phyloP scores from a whole-genome alignment of 1,139 yeast genomes.

The Candida tetrigidarum region DNA sequence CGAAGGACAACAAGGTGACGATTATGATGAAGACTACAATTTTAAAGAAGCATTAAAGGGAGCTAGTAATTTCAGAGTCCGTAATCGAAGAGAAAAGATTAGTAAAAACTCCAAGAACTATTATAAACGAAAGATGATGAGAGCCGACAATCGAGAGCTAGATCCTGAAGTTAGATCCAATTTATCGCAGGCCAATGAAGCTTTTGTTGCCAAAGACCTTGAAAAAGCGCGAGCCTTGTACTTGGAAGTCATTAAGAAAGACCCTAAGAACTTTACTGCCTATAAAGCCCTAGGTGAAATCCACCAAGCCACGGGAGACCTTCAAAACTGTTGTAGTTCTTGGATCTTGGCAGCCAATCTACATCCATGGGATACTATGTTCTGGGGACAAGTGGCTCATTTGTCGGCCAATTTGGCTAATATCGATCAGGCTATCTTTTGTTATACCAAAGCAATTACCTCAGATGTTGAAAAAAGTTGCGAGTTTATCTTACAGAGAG shows the following conservation, averaged over 20 bases:
- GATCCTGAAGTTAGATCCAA: slow-evolving; percentile 73
- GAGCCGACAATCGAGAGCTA: slow-evolving; percentile 47
- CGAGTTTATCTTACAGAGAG: slow-evolving; percentile 60
- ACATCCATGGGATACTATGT: slow-evolving; percentile 74
- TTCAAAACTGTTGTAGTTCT: slow-evolving; percentile 75
- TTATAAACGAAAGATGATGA: slow-evolving; percentile 37
- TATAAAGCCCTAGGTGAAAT: slow-evolving; percentile 88
- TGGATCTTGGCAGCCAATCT: slow-evolving; percentile 87
- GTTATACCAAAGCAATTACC: slow-evolving; percentile 75
- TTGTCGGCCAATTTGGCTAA: slow-evolving; percentile 74
- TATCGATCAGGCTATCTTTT: slow-evolving; percentile 78
- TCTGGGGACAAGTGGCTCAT: slow-evolving; percentile 87
- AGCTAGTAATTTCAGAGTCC: slow-evolving; percentile 61
- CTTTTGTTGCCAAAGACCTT: slow-evolving; percentile 69
- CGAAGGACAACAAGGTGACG: slow-evolving; percentile 27
- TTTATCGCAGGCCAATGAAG: slow-evolving; percentile 77
- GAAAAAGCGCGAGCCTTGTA: slow-evolving; percentile 69
- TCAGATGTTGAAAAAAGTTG: slow-evolving; percentile 57
- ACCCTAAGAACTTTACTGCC: slow-evolving; percentile 79
- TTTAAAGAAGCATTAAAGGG: slow-evolving; percentile 67
- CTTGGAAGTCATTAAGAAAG: slow-evolving; percentile 75
- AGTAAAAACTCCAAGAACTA: slow-evolving; percentile 34
- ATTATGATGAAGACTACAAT: slow-evolving; percentile 47
- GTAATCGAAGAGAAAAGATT: slow-evolving; percentile 40
- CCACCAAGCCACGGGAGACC: slow-evolving; percentile 66